Evolutionary conservation across 2,329 filamentous ascomycete species (phyloP), one percentile per base, ranked within the genome.

Genomic region (Phaeosphaeria sp.): DNA sequence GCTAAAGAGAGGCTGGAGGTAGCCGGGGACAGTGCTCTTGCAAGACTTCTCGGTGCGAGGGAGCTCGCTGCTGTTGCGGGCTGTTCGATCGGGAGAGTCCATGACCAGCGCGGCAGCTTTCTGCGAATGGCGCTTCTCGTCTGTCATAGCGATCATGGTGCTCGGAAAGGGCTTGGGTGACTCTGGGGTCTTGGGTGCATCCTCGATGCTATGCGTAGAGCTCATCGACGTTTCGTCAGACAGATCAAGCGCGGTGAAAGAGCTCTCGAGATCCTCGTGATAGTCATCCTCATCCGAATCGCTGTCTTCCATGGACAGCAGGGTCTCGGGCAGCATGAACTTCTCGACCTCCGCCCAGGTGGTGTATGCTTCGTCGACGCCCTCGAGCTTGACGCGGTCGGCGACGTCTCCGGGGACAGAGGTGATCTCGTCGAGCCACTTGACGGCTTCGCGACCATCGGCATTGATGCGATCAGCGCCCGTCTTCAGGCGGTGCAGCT

Each of bases 341-440:
- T 75, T 74, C 72, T 83, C 81, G n/a, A 83, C 82, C 60, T 83
- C 77, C 15, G 73, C 75, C 82, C 82, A 83, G n/a, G 75, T 78
- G 39, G 73, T 66, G 60, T 78, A 84, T 41, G 73, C 74, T 63
- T 84, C 80, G 41, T 81, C 80, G 43, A 73, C 79, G 48, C 80
- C 82, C 63, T 84, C 80, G 49, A 84, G 72, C 49, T 80, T 75
- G 52, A 83, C 79, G 22, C 69, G 67, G 56, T 69, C 66, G 43
- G 67, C 66, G 7, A 64, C 61, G 30, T 70, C 67, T 54, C 78
- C 66, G 41, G 80, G 76, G 42, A 76, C 74, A 36, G 79, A 80
- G n/a, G 81, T 84, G 54, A 81, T 79, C 33, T 82, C 78, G 64
- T 84, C 82, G 48, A 84, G 77, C 82, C 82, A 84, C 60, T 79